Percentiles rank a stretch among this genome's conserved stretches.
These are phyloP conservation scores for Anthoceros angustus DNA, from an alignment of 225 moss, liverwort and hornwort genomes.

Conservation along the genomic window DNA sequence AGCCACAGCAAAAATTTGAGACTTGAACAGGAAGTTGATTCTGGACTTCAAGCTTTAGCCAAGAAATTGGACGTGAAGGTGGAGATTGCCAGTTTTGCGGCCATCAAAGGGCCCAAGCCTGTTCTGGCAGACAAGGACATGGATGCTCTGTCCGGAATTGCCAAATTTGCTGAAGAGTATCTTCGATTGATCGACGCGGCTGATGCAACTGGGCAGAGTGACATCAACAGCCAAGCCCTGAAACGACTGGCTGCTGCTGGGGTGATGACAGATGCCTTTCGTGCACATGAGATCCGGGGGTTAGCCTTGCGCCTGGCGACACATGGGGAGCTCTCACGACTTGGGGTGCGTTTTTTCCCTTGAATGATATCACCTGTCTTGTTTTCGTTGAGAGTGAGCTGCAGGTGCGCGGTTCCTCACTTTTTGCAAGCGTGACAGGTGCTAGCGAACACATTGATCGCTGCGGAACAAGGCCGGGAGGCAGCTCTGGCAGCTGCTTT, in stretches of 20 bases:
- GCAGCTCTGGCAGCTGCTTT: constrained; percentile 85
- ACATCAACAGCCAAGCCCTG: constrained; percentile 69
- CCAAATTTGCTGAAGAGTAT: constrained; percentile 88
- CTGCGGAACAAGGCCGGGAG: constrained; percentile 70
- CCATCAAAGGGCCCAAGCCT: neutral
- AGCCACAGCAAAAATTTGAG: constrained; percentile 63
- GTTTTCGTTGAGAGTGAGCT: too few species aligned
- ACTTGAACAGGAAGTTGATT: constrained; percentile 68
- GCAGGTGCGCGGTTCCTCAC: neutral
- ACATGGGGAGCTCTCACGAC: constrained; percentile 88
- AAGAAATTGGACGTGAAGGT: constrained; percentile 67
- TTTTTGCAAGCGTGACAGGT: constrained; percentile 26
- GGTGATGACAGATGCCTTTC: constrained; percentile 73
- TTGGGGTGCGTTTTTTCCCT: constrained; percentile 38
- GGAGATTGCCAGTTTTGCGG: constrained; percentile 13
- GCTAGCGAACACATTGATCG: constrained; percentile 72
- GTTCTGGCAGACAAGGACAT: neutral
- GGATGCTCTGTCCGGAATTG: constrained; percentile 62
- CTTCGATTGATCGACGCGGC: constrained; percentile 90
- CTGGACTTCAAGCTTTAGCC: constrained; percentile 58
- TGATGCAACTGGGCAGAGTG: constrained; percentile 84
- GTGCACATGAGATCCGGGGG: constrained; percentile 67
- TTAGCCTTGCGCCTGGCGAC: constrained; percentile 74
- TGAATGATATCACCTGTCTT: neutral
- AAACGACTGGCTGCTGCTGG: constrained; percentile 87